Base-by-base conservation (phyloP, 2,329 filamentous ascomycete species). In the Aspergillus pseudonomiae region DNA sequence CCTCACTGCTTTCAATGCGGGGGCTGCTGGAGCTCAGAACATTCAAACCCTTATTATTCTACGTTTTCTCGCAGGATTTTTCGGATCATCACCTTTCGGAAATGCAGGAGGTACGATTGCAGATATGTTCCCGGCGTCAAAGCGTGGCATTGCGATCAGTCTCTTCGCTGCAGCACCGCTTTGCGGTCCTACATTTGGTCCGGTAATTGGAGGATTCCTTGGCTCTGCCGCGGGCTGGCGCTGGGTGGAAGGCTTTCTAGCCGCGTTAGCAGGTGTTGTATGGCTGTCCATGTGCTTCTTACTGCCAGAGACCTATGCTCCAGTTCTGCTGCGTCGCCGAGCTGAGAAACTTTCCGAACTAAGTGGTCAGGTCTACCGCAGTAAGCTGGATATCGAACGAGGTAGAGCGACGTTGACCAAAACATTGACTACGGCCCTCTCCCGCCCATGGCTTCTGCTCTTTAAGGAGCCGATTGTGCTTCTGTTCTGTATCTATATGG, bases 121-220 rank as follows among this genome's bases (percentile, higher is more conserved):
- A 4, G 87, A 89, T 70, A 84, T 87, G 73, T 88, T 88, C 67
- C 72, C 79, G 3, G 81, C 83, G 2, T 72, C 78, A 0, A 77
- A 87, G 59, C 78, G 86, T 62, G 86, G 86, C 60, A 70, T 82
- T 54, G 89, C 88, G 0, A 85, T 88, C 64, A 84, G 86, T n/a
- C 73, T 90, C 19, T 92, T 91, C 71, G 85, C 88, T 11, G 83
- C 86, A 5, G 87, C 88, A 2, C 89, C 89, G 0, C 90, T 90
- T 71, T 79, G 91, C 57, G 89, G 89, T 1, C 87, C 89, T 0
- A 84, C 74, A 62, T 34, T 64, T 28, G 62, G 89, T 0, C 89
- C 90, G 3, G 86, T 91, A 50, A 84, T 86, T 16, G 87, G 87
- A 60, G 88, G 88, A 1, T 92, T 91, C 73, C 79, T 91, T 1